Base-by-base conservation (phyloP, 2,329 filamentous ascomycete species). In the Beauveria sp. region DNA sequence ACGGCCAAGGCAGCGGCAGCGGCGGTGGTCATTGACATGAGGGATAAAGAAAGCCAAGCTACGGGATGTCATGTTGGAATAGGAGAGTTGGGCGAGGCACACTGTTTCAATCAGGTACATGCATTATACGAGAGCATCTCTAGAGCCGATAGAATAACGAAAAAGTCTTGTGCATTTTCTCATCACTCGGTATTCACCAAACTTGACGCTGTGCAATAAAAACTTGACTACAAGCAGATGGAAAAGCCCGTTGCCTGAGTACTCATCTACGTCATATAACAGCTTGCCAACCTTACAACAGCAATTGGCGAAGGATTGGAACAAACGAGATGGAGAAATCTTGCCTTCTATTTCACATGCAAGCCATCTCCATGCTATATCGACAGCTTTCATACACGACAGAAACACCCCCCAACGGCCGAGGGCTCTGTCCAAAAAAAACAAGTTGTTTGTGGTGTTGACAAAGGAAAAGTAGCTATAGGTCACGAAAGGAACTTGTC, bases 361-460 rank as follows among this genome's bases (percentile, higher is more conserved):
- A 61, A 57, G 55, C 57, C 51, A 60, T 60, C 51, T 54, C 41
- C 58, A 60, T 48, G 58, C 58, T 54, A 40, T 59, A 59, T 63
- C 53, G 50, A 56, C 55, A 41, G 30, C 61, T 61, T 62, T 54
- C 61, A 57, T 63, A 61, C 61, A 63, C 59, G 54, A 55, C 52
- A 55, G 55, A 24, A 37, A 18, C 26, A 14, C n/a, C 14, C 20
- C n/a, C 44, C 20, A 18, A 14, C 24, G 20, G 40, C 40, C 59
- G 62, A 63, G 63, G 62, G 61, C 65, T 62, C 65, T 61, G 62
- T 68, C 69, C 57, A 64, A 66, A 64, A 64, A 70, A 66, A 65
- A 43, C 20, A 58, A 34, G 34, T 22, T 22, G 65, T 61, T 63
- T 61, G 43, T 48, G 44, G 12, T 22, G 46, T 58, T 37, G 43